These are phyloP conservation scores for Aleurites moluccanus DNA, from an alignment of 441 rosid genomes.

Conservation along the genomic window DNA sequence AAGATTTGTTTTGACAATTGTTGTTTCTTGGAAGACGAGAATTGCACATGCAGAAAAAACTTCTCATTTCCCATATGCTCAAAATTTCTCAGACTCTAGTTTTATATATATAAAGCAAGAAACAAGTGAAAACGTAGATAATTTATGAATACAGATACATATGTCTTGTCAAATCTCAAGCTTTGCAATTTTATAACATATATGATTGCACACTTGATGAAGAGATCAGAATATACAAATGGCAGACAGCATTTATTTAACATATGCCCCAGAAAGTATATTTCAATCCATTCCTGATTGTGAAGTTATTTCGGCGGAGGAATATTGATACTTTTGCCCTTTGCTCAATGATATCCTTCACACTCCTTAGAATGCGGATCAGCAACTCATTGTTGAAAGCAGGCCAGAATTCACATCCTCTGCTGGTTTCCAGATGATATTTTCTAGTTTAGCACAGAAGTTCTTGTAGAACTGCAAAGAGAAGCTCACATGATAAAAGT, in stretches of 20 bases:
- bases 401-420: conserved; percentile 46
- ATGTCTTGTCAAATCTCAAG: neutral
- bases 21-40: neutral
- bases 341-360: conserved; percentile 29
- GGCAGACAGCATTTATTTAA: neutral
- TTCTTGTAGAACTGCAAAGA: conserved; percentile 75
- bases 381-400: conserved; percentile 49
- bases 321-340: neutral
- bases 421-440: conserved; percentile 72
- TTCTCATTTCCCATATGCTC: too few species aligned
- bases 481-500: neutral
- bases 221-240: neutral
- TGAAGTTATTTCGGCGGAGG: neutral
- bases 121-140: too few species aligned
- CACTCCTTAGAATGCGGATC: conserved; percentile 35
- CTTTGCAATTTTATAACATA: neutral
- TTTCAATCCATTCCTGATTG: neutral
- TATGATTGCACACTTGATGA: neutral
- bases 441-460: conserved; percentile 69
- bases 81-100: too few species aligned
- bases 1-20: too few species aligned
- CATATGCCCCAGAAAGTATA: neutral
- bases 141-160: too few species aligned
- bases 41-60: too few species aligned
- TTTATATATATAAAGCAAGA: too few species aligned